These are phyloP conservation scores for Ilyonectria robusta DNA, from an alignment of 2,329 filamentous ascomycete genomes.

Conservation along the genomic window DNA sequence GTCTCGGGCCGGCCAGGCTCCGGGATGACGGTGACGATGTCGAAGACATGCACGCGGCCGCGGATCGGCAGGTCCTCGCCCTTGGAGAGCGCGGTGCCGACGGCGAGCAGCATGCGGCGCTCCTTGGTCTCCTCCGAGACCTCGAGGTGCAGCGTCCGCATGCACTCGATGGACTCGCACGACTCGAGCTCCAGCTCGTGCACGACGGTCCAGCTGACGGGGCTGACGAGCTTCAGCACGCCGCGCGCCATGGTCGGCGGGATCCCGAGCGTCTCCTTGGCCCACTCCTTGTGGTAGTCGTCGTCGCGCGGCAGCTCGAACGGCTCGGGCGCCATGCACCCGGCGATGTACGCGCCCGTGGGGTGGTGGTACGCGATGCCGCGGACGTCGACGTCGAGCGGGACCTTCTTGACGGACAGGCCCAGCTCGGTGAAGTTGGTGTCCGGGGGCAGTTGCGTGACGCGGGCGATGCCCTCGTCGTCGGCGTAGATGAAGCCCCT, in stretches of 20 bases:
- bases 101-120: constrained; percentile 83
- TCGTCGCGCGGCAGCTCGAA: constrained; percentile 92
- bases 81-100: constrained; percentile 88
- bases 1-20: constrained; percentile 89
- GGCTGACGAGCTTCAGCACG: constrained; percentile 83
- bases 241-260: constrained; percentile 80
- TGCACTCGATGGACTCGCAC: constrained; percentile 83
- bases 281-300: constrained; percentile 85
- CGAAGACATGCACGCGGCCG: constrained; percentile 90
- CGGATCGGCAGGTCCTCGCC: constrained; percentile 92
- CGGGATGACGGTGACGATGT: constrained; percentile 92
- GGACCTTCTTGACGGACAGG: constrained; percentile 80
- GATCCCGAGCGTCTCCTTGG: constrained; percentile 75
- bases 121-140: constrained; percentile 93
- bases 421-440: constrained; percentile 81
- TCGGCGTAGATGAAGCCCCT: constrained; percentile 89
- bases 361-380: constrained; percentile 83
- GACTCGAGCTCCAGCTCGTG: constrained; percentile 81
- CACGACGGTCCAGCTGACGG: constrained; percentile 82
- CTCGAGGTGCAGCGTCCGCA: constrained; percentile 88
- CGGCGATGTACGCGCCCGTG: constrained; percentile 82
- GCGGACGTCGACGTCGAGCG: constrained; percentile 78
- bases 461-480: constrained; percentile 77
- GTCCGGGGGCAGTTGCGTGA: constrained; percentile 78
- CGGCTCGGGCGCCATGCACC: constrained; percentile 75